These are phyloP conservation scores for Microcos paniculata DNA, from an alignment of 345 rosid species.

Conservation along the genomic window DNA sequence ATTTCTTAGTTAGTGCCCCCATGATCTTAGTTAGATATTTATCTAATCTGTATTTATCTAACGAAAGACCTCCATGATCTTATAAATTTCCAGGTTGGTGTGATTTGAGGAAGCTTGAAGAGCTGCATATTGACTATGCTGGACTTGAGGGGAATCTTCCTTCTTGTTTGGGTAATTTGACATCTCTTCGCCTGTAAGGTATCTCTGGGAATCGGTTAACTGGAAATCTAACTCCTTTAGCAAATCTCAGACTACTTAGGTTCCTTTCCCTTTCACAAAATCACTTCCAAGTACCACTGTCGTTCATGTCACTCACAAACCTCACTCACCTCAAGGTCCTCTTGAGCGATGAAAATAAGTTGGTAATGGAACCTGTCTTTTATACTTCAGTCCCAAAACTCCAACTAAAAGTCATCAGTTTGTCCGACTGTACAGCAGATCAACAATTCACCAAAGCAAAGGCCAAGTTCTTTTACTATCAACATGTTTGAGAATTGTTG, in stretches of 20 bases:
- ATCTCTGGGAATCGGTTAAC: constrained; percentile 16
- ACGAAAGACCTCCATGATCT: no score
- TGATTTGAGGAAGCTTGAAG: constrained; percentile 7
- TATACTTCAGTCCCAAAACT: not conserved
- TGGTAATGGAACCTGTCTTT: not conserved
- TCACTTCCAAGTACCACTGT: not conserved
- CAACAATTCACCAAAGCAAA: not conserved
- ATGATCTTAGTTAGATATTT: no score
- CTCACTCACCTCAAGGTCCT: constrained; percentile 17
- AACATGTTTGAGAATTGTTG: no score
- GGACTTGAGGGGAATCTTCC: not conserved
- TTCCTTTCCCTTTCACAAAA: constrained; percentile 7
- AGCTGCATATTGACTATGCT: not conserved
- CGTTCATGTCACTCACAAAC: constrained; percentile 8
- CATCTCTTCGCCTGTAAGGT: constrained; percentile 7
- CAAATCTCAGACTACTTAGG: not conserved
- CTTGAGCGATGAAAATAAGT: not conserved
- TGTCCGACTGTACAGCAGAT: not conserved
- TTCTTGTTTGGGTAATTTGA: constrained; percentile 5
- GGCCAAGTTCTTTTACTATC: constrained; percentile 24
- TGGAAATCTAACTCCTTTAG: constrained; percentile 11
- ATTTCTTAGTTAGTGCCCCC: no score
- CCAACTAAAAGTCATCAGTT: not conserved
- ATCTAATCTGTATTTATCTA: no score
- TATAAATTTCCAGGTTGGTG: no score